Evolutionary conservation across 148 eudicot species (phyloP).

Genomic region (Rhododendron ovatum): DNA sequence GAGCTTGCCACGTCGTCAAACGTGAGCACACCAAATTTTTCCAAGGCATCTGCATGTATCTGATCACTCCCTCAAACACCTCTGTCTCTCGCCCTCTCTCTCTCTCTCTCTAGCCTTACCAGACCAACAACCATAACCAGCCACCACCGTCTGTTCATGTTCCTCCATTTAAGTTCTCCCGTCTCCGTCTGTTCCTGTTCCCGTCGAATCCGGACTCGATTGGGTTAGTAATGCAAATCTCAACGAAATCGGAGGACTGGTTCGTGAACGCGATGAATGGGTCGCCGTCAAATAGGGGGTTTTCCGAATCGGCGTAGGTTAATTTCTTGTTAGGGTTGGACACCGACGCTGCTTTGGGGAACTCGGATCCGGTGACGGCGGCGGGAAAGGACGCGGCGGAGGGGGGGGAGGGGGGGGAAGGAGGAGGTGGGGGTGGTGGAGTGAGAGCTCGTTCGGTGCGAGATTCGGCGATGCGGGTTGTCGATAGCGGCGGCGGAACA

Average conservation of each 20-base stretch:
- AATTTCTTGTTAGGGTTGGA: constrained; percentile 61
- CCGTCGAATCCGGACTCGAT: constrained; percentile 40
- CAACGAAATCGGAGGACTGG: constrained; percentile 66
- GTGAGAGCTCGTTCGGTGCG: constrained; percentile 62
- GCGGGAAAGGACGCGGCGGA: neutral
- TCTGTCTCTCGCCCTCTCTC: no score
- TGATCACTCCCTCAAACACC: no score
- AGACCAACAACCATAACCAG: no score
- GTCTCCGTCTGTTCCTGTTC: constrained; percentile 65
- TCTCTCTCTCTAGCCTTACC: no score
- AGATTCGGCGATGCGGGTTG: constrained; percentile 65
- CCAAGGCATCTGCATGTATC: no score
- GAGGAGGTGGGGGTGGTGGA: neutral
- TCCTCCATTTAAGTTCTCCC: constrained; percentile 21
- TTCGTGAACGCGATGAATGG: constrained; percentile 65
- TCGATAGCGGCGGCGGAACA: constrained; percentile 24
- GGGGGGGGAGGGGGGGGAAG: neutral
- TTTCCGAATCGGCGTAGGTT: neutral
- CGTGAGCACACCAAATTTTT: no score
- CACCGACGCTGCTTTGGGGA: constrained; percentile 22
- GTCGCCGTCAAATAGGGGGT: constrained; percentile 27
- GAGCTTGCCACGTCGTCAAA: no score
- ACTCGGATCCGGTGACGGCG: neutral
- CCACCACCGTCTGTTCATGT: no score
- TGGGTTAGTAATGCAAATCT: constrained; percentile 45